Conservation (phyloP, 345 rosid genomes). For the Hirschfeldia incana region DNA sequence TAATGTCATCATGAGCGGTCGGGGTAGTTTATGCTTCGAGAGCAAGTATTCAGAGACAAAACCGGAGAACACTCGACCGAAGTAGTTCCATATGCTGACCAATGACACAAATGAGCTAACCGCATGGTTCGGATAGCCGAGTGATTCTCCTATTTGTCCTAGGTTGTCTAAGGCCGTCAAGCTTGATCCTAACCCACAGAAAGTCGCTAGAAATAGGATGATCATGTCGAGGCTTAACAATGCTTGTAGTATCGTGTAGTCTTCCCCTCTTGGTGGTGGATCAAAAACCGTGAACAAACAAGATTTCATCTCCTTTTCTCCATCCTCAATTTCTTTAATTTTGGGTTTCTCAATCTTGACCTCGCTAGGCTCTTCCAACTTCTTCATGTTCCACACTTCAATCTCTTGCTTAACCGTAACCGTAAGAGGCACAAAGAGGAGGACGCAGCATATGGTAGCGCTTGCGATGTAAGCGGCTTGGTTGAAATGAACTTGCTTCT, state of each 20-base stretch:
- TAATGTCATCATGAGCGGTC: conserved; percentile 76
- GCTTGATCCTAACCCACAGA: conserved; percentile 79
- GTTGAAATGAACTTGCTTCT: conserved; percentile 55
- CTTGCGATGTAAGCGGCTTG: conserved; percentile 51
- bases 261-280: conserved; percentile 78
- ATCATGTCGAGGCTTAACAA: conserved; percentile 74
- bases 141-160: conserved; percentile 90
- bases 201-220: conserved; percentile 58
- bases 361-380: conserved; percentile 39
- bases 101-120: conserved; percentile 69
- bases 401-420: conserved; percentile 66
- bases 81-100: conserved; percentile 89
- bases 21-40: conserved; percentile 56
- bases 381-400: conserved; percentile 53
- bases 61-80: conserved; percentile 82
- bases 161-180: conserved; percentile 83
- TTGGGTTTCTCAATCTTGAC: conserved; percentile 31
- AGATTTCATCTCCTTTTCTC: conserved; percentile 35
- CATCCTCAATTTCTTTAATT: conserved; percentile 20
- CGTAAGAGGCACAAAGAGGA: conserved; percentile 66
- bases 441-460: conserved; percentile 45
- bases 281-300: conserved; percentile 53
- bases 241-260: conserved; percentile 87
- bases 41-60: conserved; percentile 71
- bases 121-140: conserved; percentile 64